Evolutionary conservation across 2,329 filamentous ascomycete species (phyloP).

Genomic region (Cadophora sp.): DNA sequence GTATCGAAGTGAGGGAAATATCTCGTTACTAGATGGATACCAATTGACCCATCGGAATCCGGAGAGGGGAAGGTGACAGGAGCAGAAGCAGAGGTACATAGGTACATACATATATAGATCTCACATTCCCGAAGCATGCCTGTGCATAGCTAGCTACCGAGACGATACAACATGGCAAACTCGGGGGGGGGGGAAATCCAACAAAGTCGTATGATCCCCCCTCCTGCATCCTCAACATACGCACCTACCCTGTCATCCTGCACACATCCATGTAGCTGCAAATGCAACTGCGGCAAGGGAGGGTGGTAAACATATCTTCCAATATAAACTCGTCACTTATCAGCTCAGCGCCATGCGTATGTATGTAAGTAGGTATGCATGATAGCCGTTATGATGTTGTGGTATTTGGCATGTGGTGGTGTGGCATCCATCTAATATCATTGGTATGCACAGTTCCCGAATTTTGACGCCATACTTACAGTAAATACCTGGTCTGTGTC

Average conservation of each 20-base stretch:
- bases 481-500: background rate
- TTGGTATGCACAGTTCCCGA: background rate
- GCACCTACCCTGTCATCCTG: slow-evolving; percentile 4
- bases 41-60: background rate
- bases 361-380: background rate
- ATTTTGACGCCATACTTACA: background rate
- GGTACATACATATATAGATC: slow-evolving; percentile 17
- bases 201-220: slow-evolving; percentile 3
- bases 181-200: background rate
- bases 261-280: background rate
- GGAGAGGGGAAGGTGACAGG: background rate
- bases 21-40: background rate
- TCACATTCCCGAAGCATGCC: background rate
- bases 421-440: background rate
- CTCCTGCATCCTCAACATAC: slow-evolving; percentile 15
- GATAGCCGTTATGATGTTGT: background rate
- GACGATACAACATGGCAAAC: background rate
- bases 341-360: background rate
- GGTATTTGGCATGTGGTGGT: background rate
- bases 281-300: background rate
- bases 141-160: background rate
- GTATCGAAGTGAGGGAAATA: background rate
- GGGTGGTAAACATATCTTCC: background rate
- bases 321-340: background rate
- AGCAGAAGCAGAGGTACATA: slow-evolving; percentile 18